Conservation (phyloP, 1,139 yeast genomes). For the Pichia sp. region DNA sequence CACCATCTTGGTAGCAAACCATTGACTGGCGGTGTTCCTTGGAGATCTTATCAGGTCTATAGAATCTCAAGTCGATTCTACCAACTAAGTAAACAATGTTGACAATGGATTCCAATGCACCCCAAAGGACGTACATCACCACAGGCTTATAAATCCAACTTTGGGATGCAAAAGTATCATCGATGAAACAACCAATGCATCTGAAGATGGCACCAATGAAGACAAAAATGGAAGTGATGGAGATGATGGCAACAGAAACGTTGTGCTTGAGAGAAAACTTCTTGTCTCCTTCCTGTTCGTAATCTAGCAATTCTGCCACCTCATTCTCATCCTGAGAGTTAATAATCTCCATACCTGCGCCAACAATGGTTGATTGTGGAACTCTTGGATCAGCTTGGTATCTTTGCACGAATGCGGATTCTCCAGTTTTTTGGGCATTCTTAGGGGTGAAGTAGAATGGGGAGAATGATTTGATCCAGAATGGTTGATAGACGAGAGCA, state of each 20-base stretch:
- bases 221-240: constrained; percentile 45
- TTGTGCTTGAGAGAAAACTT: constrained; percentile 24
- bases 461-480: constrained; percentile 66
- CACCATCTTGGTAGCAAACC: no score
- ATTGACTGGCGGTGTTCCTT: constrained; percentile 1
- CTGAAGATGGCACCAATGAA: constrained; percentile 54
- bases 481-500: constrained; percentile 60
- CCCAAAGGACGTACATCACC: constrained; percentile 63
- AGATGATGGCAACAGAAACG: constrained; percentile 41
- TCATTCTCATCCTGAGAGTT: constrained; percentile 33
- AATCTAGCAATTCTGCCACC: constrained; percentile 17
- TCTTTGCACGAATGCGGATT: constrained; percentile 42
- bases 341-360: constrained; percentile 31
- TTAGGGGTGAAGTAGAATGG: constrained; percentile 49
- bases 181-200: constrained; percentile 45
- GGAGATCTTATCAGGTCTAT: constrained; percentile 52
- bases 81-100: constrained; percentile 50
- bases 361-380: constrained; percentile 33
- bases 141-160: constrained; percentile 44
- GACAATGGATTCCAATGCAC: constrained; percentile 53
- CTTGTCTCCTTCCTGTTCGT: constrained; percentile 16
- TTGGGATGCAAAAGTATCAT: constrained; percentile 27
- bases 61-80: constrained; percentile 68
- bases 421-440: constrained; percentile 44
- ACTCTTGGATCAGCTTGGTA: constrained; percentile 41